A percentile compares a stretch with the other conserved stretches of the same genome.
phyloP scores from a whole-genome alignment of 192 early-diverging fungal genomes.

The Entomortierella parvispora region DNA sequence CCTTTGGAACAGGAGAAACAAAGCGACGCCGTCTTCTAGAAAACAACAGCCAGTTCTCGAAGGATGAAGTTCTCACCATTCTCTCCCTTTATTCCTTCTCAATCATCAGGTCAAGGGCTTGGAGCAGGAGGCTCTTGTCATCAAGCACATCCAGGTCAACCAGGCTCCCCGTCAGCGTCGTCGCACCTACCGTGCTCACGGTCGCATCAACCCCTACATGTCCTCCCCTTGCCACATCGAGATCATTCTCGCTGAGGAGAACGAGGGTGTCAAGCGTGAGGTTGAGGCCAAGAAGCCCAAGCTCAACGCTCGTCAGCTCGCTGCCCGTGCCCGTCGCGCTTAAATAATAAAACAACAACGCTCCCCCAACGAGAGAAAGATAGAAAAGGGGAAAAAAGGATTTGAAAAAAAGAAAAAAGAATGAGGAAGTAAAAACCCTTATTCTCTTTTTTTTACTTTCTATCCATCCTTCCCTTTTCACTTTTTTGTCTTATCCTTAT shows the following conservation, averaged over 20 bases:
- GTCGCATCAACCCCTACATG: constrained; percentile 88
- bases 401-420: too few species aligned
- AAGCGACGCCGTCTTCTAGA: too few species aligned
- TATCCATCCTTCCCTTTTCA: too few species aligned
- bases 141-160: constrained; percentile 98
- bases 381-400: too few species aligned
- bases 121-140: constrained; percentile 68
- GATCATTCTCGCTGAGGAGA: constrained; percentile 92
- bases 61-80: too few species aligned
- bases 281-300: constrained; percentile 68
- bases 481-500: too few species aligned
- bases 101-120: constrained; percentile 46
- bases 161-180: constrained; percentile 98
- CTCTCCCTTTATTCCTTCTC: not conserved
- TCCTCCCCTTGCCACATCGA: constrained; percentile 96
- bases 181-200: constrained; percentile 98
- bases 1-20: too few species aligned
- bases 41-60: too few species aligned
- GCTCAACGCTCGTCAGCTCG: constrained; percentile 66
- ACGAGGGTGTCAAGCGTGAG: constrained; percentile 80
- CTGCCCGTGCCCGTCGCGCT: constrained; percentile 60
- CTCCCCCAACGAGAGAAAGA: too few species aligned
- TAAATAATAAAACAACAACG: constrained; percentile 26
- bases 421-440: too few species aligned
- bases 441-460: too few species aligned